Percentiles rank a stretch among this genome's conserved stretches.
phyloP scores from a whole-genome alignment of 164 flowering plant species.

The Chloranthus sessilifolius region DNA sequence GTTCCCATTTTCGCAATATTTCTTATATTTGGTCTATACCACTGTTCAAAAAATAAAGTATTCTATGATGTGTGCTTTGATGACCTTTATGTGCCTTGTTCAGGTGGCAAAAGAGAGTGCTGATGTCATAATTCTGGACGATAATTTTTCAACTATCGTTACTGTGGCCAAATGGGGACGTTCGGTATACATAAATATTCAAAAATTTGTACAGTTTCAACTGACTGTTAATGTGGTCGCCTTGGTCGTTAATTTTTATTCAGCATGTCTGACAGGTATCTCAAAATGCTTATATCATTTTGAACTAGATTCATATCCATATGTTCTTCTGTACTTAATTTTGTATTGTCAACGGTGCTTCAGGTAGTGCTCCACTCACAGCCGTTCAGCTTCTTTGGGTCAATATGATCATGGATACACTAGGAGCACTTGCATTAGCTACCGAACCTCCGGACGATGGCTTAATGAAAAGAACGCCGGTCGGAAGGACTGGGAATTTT shows the following conservation, averaged over 20 bases:
- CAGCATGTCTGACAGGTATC: constrained; percentile 89
- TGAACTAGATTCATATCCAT: too few species aligned
- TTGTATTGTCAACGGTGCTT: constrained; percentile 14
- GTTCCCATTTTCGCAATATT: too few species aligned
- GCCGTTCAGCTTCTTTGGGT: constrained; percentile 98
- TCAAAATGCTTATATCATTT: too few species aligned
- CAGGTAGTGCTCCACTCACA: constrained; percentile 87
- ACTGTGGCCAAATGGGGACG: constrained; percentile 98
- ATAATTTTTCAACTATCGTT: constrained; percentile 92
- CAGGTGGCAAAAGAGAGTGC: constrained; percentile 99
- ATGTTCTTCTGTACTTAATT: too few species aligned
- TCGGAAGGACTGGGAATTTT: constrained; percentile 89
- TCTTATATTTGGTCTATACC: too few species aligned
- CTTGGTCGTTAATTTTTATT: constrained; percentile 78
- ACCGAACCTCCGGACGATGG: constrained; percentile 90
- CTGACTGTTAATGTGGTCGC: constrained; percentile 93
- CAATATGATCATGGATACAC: constrained; percentile 98
- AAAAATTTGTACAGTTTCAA: constrained; percentile 93
- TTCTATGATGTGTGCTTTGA: too few species aligned
- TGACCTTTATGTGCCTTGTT: too few species aligned
- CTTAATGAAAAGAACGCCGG: constrained; percentile 76
- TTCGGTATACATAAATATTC: constrained; percentile 84
- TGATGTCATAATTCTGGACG: constrained; percentile 88
- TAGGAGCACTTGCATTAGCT: constrained; percentile 94
- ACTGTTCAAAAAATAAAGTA: too few species aligned